Percentiles rank a stretch among this genome's conserved stretches.
Evolutionary conservation across 331 rosid genomes (phyloP).

Genomic region (Ulmus americana): DNA sequence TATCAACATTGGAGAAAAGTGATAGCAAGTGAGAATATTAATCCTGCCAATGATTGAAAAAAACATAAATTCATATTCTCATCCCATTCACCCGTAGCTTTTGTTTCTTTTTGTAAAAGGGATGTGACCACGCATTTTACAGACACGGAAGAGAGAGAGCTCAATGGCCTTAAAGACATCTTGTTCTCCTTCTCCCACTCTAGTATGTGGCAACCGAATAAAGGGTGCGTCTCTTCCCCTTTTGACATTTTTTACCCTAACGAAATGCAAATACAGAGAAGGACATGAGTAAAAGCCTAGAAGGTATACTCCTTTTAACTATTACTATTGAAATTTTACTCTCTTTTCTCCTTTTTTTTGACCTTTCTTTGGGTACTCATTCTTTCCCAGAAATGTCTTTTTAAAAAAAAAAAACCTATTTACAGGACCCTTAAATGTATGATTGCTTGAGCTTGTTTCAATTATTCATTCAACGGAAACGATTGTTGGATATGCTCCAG

Average conservation of each 20-base stretch:
- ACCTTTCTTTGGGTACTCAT: neutral
- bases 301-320: constrained; percentile 19
- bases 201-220: constrained; percentile 22
- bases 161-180: constrained; percentile 4
- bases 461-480: no score
- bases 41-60: constrained; percentile 21
- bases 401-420: neutral
- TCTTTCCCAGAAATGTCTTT: neutral
- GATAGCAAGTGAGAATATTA: constrained; percentile 30
- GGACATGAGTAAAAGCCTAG: constrained; percentile 19
- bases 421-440: neutral
- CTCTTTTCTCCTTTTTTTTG: neutral
- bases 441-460: no score
- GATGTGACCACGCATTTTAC: constrained; percentile 38
- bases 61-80: constrained; percentile 25
- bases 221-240: constrained; percentile 20
- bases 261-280: constrained; percentile 12
- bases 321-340: neutral
- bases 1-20: constrained; percentile 29
- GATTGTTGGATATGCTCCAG: no score
- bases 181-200: constrained; percentile 10
- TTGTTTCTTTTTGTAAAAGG: constrained; percentile 31
- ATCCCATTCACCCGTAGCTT: constrained; percentile 25
- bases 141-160: constrained; percentile 9
- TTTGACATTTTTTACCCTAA: constrained; percentile 2